A percentile compares a stretch with the other conserved stretches of the same genome.
phyloP scores from a whole-genome alignment of 2,329 filamentous ascomycete species.

The Stromatinia cepivora region DNA sequence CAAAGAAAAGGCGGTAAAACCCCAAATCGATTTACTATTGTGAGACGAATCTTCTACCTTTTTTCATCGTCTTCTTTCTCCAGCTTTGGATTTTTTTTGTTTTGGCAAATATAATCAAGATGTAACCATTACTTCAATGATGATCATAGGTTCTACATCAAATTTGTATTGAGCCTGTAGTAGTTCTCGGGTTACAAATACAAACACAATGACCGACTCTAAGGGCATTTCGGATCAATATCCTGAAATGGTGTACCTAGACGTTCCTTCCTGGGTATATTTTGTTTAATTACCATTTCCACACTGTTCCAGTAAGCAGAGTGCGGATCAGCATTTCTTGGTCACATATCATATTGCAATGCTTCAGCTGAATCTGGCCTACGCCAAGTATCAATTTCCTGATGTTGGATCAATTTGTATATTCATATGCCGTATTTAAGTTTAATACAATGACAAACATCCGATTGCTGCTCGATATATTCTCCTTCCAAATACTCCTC shows the following conservation, averaged over 20 bases:
- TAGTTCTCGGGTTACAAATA: not conserved
- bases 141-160: not conserved
- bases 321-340: not conserved
- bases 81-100: too few species aligned
- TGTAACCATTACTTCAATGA: not conserved
- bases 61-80: too few species aligned
- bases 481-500: slow-evolving; percentile 3
- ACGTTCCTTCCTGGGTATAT: not conserved
- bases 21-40: not conserved
- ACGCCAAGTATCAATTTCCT: slow-evolving; percentile 4
- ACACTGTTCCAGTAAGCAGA: not conserved
- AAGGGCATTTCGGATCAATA: not conserved
- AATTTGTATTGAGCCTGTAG: not conserved
- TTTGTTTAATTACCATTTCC: not conserved
- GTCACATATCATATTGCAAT: not conserved
- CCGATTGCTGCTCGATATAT: not conserved
- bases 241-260: not conserved
- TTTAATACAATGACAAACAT: not conserved
- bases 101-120: not conserved
- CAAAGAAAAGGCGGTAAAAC: not conserved
- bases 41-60: too few species aligned
- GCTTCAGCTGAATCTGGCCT: not conserved
- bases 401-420: not conserved
- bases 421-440: too few species aligned
- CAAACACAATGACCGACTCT: not conserved